These are phyloP conservation scores for Podaxis sp. DNA, from an alignment of 768 basidiomycete species.

Conservation along the genomic window DNA sequence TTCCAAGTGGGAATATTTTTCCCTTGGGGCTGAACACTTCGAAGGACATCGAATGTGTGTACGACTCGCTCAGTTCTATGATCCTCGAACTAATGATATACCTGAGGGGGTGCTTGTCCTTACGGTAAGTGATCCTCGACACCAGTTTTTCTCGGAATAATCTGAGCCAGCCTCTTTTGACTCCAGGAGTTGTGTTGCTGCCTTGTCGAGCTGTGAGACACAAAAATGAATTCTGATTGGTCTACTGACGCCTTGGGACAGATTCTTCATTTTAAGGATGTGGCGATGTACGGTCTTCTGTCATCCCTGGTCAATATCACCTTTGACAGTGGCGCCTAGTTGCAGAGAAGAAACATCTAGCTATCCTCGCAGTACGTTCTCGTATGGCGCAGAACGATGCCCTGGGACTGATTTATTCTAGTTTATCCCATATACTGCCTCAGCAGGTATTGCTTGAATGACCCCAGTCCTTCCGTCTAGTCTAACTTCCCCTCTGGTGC, in stretches of 20 bases:
- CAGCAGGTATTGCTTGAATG: neutral
- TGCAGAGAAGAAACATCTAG: neutral
- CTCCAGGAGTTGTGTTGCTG: neutral
- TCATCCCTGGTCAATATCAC: neutral
- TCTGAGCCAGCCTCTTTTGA: neutral
- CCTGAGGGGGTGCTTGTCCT: neutral
- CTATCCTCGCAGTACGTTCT: neutral
- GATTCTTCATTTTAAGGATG: slow-evolving; percentile 4
- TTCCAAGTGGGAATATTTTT: neutral
- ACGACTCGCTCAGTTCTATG: neutral
- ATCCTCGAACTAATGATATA: neutral
- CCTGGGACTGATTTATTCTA: neutral
- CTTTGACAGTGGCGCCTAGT: neutral
- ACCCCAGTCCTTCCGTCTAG: neutral
- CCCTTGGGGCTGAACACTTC: neutral
- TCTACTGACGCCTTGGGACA: neutral
- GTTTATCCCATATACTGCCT: neutral
- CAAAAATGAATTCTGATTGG: neutral
- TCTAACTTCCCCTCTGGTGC: neutral
- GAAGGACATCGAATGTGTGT: neutral
- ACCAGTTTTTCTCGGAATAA: neutral
- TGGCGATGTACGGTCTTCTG: neutral
- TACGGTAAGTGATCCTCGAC: neutral
- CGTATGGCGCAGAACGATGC: neutral
- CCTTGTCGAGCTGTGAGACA: slow-evolving; percentile 1